phyloP scores from a whole-genome alignment of 2,329 filamentous ascomycete species.

The Colletotrichum godetiae region DNA sequence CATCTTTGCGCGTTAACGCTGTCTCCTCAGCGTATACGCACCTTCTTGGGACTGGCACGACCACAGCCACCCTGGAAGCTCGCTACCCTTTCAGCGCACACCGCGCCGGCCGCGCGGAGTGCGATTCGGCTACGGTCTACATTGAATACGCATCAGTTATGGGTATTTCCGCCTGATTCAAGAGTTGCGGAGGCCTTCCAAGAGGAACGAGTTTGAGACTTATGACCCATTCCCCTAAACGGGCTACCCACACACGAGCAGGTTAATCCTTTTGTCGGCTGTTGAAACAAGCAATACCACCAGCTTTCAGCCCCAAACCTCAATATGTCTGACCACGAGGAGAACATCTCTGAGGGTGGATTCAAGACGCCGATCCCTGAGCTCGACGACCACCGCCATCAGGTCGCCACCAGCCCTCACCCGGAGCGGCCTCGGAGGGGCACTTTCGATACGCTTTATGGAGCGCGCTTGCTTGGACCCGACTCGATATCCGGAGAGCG shows the following conservation, averaged over 20 bases:
- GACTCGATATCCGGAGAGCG: conserved; percentile 35
- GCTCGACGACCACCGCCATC: conserved; percentile 87
- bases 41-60: not conserved
- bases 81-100: conserved; percentile 19
- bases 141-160: conserved; percentile 29
- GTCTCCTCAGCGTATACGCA: conserved; percentile 4
- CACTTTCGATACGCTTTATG: conserved; percentile 78
- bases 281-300: not conserved
- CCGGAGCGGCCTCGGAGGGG: conserved; percentile 73
- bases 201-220: conserved; percentile 19
- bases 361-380: conserved; percentile 82
- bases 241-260: not conserved
- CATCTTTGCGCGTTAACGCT: not conserved
- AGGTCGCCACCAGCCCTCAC: conserved; percentile 69
- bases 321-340: conserved; percentile 77
- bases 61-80: conserved; percentile 21
- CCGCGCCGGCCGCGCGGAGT: conserved; percentile 34
- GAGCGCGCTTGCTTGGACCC: conserved; percentile 58
- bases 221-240: not conserved
- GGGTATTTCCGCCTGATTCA: conserved; percentile 28
- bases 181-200: conserved; percentile 34
- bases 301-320: conserved; percentile 45
- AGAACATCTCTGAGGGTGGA: conserved; percentile 67
- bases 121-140: conserved; percentile 20
- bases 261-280: not conserved